Evolutionary conservation across 805 yeast genomes (phyloP), one percentile per base, ranked within the genome.

Genomic region (Scheffersomyces spartinae): DNA sequence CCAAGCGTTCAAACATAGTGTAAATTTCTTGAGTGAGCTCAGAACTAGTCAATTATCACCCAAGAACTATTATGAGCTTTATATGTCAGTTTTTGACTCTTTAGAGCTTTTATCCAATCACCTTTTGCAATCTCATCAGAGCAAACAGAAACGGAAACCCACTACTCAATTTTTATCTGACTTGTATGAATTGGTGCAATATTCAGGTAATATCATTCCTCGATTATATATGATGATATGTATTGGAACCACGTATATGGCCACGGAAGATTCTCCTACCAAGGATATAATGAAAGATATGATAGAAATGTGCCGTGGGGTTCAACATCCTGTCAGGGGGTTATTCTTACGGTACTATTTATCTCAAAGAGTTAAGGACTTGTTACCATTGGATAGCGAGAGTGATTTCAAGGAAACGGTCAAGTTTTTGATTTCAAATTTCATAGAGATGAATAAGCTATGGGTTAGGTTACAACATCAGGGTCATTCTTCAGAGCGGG

Each of bases 391-490:
- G 25, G 28, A 39, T 7, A 47, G 35, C 17, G 40, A 37, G 15
- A 44, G 19, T 38, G 70, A 68, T 37, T 56, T 77, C 25, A 57
- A 67, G 24, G 85, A 78, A 34, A 73, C 86, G 3, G 78, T 84
- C 21, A 73, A 75, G 30, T 88, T 86, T 43, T 69, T 86, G 18
- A 65, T 83, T 26, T 71, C 82, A 11, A 91, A 91, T 48, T 91
- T 91, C 48, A 74, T 88, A 30, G 98, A 91, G 49, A 91, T 91
- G 98, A 91, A 91, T 58, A 91, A 91, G 50, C 62, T 91, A 24
- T 91, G 98, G 98, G 97, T 91, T 4, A 68, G 98, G 26, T 60
- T 86, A 36, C 97, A 88, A 53, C 95, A 86, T 47, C 95, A 85
- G 51, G 97, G 97, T 2, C 95, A 84, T 34, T 71, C 88, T 3